Conservation (phyloP, 176 grass and related monocot species). For the Aegilops sharonensis region DNA sequence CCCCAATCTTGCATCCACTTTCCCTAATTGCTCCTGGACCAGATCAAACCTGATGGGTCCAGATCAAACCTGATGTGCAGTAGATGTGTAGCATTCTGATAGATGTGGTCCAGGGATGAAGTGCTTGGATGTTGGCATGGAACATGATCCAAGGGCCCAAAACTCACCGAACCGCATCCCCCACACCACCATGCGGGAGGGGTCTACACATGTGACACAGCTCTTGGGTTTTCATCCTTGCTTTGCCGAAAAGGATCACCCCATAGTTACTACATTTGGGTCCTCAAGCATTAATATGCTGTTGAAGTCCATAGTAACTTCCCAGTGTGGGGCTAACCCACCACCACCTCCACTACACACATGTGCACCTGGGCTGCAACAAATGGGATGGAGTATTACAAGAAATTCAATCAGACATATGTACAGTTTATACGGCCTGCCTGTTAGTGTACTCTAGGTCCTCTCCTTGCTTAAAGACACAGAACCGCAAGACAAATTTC, state of each 20-base stretch:
- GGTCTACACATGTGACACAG: neutral
- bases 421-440: neutral
- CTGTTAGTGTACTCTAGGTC: neutral
- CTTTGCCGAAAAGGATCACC: neutral
- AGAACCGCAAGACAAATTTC: neutral
- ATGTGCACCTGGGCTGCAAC: neutral
- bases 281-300: neutral
- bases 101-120: neutral
- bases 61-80: neutral
- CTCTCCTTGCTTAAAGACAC: neutral
- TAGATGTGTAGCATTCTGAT: neutral
- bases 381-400: neutral
- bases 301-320: conserved; percentile 3
- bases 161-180: neutral
- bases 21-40: neutral
- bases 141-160: neutral
- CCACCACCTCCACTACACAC: neutral
- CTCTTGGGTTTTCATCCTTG: neutral
- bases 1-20: neutral
- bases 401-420: neutral
- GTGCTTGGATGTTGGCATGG: neutral
- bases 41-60: neutral
- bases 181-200: neutral
- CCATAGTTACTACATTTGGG: neutral
- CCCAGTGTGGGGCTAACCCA: neutral